A percentile compares a stretch with the other conserved stretches of the same genome.
These are phyloP conservation scores for Debaryomyces sp. DNA, from an alignment of 1,139 yeast species.

Conservation along the genomic window DNA sequence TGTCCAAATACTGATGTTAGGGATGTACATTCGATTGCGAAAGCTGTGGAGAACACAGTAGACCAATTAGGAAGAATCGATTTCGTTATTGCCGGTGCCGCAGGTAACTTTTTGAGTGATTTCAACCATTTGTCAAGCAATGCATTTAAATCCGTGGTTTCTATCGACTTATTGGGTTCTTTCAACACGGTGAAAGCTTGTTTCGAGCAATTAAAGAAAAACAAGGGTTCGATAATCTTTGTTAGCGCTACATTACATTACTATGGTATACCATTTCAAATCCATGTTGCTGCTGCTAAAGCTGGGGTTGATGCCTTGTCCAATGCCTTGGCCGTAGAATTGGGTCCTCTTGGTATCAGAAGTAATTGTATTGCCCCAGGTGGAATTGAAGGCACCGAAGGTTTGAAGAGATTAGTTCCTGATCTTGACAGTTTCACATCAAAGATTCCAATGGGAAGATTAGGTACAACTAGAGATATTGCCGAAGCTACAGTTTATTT, in stretches of 20 bases:
- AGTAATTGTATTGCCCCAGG: conserved; percentile 90
- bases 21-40: conserved; percentile 53
- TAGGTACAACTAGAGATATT: conserved; percentile 74
- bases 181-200: conserved; percentile 86
- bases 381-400: conserved; percentile 80
- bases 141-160: conserved; percentile 84
- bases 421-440: conserved; percentile 33
- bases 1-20: conserved; percentile 78
- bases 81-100: conserved; percentile 91
- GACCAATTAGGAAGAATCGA: conserved; percentile 72
- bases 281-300: conserved; percentile 90
- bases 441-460: conserved; percentile 70
- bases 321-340: conserved; percentile 80
- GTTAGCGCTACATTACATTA: conserved; percentile 88
- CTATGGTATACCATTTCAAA: conserved; percentile 82
- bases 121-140: conserved; percentile 76
- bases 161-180: conserved; percentile 83
- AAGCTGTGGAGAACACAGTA: conserved; percentile 69
- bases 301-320: conserved; percentile 91
- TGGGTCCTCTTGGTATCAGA: conserved; percentile 85
- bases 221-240: conserved; percentile 73
- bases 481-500: conserved; percentile 84
- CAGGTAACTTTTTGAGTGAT: conserved; percentile 87
- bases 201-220: conserved; percentile 61
- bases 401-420: conserved; percentile 56